Evolutionary conservation across 495 filamentous ascomycete species (phyloP).

Genomic region (Hypoxylon fragiforme): DNA sequence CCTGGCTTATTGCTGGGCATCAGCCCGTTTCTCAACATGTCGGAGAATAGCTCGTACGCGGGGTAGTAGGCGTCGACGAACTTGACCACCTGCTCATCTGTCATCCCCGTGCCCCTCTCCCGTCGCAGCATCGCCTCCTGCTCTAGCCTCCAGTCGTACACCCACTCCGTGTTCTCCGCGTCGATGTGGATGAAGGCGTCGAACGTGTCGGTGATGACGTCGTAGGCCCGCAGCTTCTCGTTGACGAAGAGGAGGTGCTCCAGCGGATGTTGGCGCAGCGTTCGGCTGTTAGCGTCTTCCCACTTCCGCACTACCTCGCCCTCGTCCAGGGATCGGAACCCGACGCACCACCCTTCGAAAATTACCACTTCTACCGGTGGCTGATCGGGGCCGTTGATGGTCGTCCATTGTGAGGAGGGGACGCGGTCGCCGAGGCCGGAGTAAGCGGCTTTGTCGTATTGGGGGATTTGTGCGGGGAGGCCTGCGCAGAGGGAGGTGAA

Average conservation of each 20-base stretch:
- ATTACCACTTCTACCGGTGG: conserved; percentile 66
- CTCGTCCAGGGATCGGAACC: conserved; percentile 69
- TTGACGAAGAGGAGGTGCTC: conserved; percentile 77
- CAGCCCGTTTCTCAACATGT: conserved; percentile 64
- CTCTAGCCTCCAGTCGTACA: conserved; percentile 86
- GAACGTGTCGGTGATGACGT: conserved; percentile 70
- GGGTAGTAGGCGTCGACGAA: conserved; percentile 64
- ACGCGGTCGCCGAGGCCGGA: conserved; percentile 78
- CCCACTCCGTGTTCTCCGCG: conserved; percentile 71
- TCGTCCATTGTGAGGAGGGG: conserved; percentile 60
- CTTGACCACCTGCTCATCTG: conserved; percentile 52
- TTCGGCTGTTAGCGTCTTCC: conserved; percentile 55
- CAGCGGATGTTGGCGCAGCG: conserved; percentile 60
- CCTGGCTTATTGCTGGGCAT: conserved; percentile 57
- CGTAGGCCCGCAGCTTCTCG: conserved; percentile 67
- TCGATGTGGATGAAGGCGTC: conserved; percentile 90
- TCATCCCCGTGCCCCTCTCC: conserved; percentile 72
- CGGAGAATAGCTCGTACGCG: conserved; percentile 73
- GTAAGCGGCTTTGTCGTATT: conserved; percentile 83
- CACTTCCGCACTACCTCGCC: conserved; percentile 57
- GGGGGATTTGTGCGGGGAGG: conserved; percentile 64
- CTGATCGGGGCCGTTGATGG: conserved; percentile 60
- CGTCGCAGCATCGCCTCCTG: conserved; percentile 73
- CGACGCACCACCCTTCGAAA: conserved; percentile 92
- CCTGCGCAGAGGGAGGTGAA: conserved; percentile 62